These are phyloP conservation scores for Leishmania braziliensis DNA, from an alignment of 208 protist species.

Conservation along the genomic window DNA sequence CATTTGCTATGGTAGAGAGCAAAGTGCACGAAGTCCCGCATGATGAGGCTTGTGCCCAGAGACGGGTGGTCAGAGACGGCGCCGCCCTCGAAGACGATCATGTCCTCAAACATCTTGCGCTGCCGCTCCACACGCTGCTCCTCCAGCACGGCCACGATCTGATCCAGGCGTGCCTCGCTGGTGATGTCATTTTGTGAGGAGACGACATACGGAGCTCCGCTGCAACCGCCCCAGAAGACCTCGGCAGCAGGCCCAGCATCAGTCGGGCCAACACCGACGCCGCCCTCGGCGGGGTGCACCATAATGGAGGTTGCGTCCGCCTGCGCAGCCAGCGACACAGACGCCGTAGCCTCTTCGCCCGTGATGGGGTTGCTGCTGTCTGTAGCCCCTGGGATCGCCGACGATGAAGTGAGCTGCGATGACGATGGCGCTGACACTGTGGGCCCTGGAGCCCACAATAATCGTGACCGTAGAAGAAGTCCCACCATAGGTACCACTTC, in stretches of 20 bases:
- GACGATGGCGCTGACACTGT: not conserved
- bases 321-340: not conserved
- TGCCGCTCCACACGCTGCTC: constrained; percentile 71
- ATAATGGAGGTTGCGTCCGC: constrained; percentile 6
- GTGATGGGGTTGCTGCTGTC: not conserved
- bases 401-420: not conserved
- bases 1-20: constrained; percentile 85
- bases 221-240: not conserved
- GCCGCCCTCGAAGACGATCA: constrained; percentile 88
- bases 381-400: not conserved
- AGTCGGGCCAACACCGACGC: constrained; percentile 3
- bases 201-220: constrained; percentile 47
- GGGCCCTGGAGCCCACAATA: not conserved
- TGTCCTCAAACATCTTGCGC: constrained; percentile 72
- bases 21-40: constrained; percentile 90
- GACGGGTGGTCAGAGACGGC: constrained; percentile 70
- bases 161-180: constrained; percentile 42
- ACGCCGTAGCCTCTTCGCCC: not conserved
- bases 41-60: constrained; percentile 70
- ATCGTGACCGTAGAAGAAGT: constrained; percentile 2
- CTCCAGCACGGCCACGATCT: constrained; percentile 54
- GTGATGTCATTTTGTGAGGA: constrained; percentile 59
- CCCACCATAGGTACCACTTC: not conserved
- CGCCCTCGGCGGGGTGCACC: not conserved
- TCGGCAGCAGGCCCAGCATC: not conserved